A percentile compares a stretch with the other conserved stretches of the same genome.
These are phyloP conservation scores for Neurospora tetrasperma DNA, from an alignment of 495 filamentous ascomycete species.

Conservation along the genomic window DNA sequence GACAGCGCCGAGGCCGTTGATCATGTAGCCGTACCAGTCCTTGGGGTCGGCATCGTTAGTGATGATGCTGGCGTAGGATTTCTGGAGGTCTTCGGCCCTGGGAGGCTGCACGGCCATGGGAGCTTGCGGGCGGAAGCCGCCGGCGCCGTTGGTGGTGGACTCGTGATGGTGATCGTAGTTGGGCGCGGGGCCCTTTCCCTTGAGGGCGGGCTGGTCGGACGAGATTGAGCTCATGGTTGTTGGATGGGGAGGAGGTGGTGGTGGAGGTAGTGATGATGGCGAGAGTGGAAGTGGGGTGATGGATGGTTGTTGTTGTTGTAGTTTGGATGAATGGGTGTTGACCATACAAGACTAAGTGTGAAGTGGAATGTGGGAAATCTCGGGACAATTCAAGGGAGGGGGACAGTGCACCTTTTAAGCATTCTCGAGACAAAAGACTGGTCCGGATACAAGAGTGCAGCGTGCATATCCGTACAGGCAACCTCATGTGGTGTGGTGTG, in stretches of 20 bases:
- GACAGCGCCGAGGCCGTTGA: constrained; percentile 63
- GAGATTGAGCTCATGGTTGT: not conserved
- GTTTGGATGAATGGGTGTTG: not conserved
- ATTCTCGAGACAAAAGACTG: not conserved
- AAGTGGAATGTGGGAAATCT: not conserved
- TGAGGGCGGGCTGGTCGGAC: constrained; percentile 9
- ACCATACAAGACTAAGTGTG: not conserved
- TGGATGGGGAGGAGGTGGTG: not conserved
- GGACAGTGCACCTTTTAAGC: not conserved
- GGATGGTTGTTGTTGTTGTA: not conserved
- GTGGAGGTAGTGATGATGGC: not conserved
- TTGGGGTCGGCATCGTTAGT: constrained; percentile 62
- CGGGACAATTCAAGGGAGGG: not conserved
- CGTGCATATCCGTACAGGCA: not conserved
- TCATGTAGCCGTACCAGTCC: constrained; percentile 88
- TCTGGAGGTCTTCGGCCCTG: constrained; percentile 73
- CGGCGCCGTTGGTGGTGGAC: not conserved
- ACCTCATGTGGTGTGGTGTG: not conserved
- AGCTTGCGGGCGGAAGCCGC: constrained; percentile 31
- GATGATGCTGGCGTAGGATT: constrained; percentile 71
- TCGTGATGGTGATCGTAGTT: not conserved
- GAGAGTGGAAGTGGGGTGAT: not conserved
- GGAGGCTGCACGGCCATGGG: constrained; percentile 76
- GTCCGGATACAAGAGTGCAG: not conserved
- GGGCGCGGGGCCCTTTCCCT: constrained; percentile 17